Conservation (phyloP, 1,284 basidiomycete species). For the Coniferiporia sulphurascens region DNA sequence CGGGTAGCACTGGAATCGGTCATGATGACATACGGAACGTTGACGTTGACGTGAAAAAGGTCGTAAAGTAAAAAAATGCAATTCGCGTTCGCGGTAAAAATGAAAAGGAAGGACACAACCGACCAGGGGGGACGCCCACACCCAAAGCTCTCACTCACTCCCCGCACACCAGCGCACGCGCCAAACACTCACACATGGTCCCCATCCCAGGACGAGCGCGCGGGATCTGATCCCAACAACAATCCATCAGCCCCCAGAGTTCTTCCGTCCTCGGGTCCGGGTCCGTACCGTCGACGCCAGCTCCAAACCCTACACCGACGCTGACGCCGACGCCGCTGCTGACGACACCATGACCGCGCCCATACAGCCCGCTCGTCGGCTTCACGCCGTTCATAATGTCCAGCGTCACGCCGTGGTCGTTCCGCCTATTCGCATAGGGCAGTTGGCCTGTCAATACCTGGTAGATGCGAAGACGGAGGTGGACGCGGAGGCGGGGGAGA, state of each 20-base stretch:
- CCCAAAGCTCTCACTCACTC: not conserved
- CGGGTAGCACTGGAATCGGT: too few relatives aligned
- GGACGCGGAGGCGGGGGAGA: too few relatives aligned
- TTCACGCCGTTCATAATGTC: conserved; percentile 48
- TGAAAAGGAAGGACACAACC: not conserved
- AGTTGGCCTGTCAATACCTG: conserved; percentile 46
- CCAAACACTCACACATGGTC: conserved; percentile 7
- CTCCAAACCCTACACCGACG: not conserved
- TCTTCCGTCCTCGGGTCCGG: conserved; percentile 23
- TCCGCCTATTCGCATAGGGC: conserved; percentile 46
- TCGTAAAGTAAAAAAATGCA: too few relatives aligned
- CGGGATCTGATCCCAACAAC: conserved; percentile 36
- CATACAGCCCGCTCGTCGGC: conserved; percentile 31
- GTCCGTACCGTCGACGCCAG: conserved; percentile 3
- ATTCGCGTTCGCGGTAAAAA: too few relatives aligned
- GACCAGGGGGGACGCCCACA: not conserved
- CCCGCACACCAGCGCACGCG: not conserved
- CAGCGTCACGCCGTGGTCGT: conserved; percentile 49
- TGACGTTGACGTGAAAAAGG: too few relatives aligned
- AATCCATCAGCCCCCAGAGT: conserved; percentile 38
- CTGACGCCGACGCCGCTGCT: too few relatives aligned
- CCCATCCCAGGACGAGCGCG: conserved; percentile 10
- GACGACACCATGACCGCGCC: too few relatives aligned
- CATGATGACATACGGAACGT: too few relatives aligned
- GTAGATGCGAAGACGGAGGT: not conserved